A percentile compares a stretch with the other conserved stretches of the same genome.
phyloP scores from a whole-genome alignment of 202 grass and related monocot genomes.

The Brachypodium distachyon region DNA sequence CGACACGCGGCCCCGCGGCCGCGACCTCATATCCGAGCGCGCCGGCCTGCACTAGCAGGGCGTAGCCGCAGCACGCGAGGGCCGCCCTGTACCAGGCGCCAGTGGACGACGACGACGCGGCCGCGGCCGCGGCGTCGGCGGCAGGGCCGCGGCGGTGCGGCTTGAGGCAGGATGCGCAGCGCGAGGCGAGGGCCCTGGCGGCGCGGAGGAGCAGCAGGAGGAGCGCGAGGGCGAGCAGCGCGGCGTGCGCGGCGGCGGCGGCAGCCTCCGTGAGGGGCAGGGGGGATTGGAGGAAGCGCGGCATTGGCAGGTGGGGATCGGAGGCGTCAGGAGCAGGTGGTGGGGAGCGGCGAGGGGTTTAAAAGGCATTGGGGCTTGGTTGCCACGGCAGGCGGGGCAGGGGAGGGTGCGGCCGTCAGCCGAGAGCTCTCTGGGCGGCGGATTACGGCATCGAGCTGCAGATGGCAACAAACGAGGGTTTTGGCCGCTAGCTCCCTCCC shows the following conservation, averaged over 20 bases:
- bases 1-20: not conserved
- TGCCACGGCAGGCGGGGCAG: slow-evolving; percentile 15
- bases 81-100: slow-evolving; percentile 39
- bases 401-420: not conserved
- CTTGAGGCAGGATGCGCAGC: slow-evolving; percentile 48
- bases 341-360: slow-evolving; percentile 30
- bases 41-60: slow-evolving; percentile 34
- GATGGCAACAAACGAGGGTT: slow-evolving; percentile 37
- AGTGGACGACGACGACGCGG: not conserved
- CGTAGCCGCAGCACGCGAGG: slow-evolving; percentile 42
- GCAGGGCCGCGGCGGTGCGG: not conserved
- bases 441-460: slow-evolving; percentile 39
- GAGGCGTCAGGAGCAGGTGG: slow-evolving; percentile 2
- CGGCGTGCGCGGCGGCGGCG: slow-evolving; percentile 40
- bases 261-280: slow-evolving; percentile 43
- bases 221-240: slow-evolving; percentile 41
- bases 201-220: slow-evolving; percentile 48
- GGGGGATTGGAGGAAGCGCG: not conserved
- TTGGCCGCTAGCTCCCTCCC: slow-evolving; percentile 17
- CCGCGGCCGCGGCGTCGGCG: not conserved
- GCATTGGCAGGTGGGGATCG: slow-evolving; percentile 36
- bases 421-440: slow-evolving; percentile 24
- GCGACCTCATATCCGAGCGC: slow-evolving; percentile 49
- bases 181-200: slow-evolving; percentile 30
- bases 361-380: slow-evolving; percentile 50